Evolutionary conservation across 2,329 filamentous ascomycete species (phyloP).

Genomic region (Nemania sp.): DNA sequence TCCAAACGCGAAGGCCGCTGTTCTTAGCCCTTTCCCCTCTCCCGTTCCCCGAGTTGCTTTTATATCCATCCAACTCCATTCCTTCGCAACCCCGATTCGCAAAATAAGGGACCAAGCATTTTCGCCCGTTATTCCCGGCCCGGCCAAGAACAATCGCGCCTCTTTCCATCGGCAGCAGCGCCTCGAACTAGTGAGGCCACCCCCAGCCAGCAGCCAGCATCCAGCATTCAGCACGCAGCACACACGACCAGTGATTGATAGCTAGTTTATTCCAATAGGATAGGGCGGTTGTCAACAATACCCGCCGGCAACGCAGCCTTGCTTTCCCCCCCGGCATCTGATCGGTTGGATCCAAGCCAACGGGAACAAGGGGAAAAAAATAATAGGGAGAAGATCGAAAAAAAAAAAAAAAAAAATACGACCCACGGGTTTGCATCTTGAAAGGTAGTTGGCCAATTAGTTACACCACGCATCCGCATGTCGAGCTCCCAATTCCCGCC

Average conservation of each 20-base stretch:
- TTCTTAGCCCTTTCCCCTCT: conserved; percentile 40
- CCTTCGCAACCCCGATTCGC: conserved; percentile 46
- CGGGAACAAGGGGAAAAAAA: not conserved
- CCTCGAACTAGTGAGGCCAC: conserved; percentile 25
- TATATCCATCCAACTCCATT: conserved; percentile 47
- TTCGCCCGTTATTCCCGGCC: conserved; percentile 37
- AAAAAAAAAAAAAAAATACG: not conserved
- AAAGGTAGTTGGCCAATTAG: not conserved
- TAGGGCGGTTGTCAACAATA: conserved; percentile 1
- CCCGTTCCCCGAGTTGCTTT: conserved; percentile 37
- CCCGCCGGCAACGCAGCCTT: conserved; percentile 14
- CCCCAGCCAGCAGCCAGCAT: no score
- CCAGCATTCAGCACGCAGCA: no score
- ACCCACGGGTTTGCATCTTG: no score
- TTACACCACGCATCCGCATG: conserved; percentile 39
- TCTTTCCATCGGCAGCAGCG: conserved; percentile 14
- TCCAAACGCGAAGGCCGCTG: conserved; percentile 41
- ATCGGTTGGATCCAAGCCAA: not conserved
- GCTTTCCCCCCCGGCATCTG: not conserved
- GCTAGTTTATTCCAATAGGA: conserved; percentile 9
- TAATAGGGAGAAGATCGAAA: no score
- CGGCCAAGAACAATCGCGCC: conserved; percentile 31
- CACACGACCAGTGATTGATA: no score
- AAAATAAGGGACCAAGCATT: conserved; percentile 39
- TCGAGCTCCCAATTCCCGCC: conserved; percentile 49